Conservation (phyloP, 768 basidiomycete species). For the Phylloporus rhodoxanthus region DNA sequence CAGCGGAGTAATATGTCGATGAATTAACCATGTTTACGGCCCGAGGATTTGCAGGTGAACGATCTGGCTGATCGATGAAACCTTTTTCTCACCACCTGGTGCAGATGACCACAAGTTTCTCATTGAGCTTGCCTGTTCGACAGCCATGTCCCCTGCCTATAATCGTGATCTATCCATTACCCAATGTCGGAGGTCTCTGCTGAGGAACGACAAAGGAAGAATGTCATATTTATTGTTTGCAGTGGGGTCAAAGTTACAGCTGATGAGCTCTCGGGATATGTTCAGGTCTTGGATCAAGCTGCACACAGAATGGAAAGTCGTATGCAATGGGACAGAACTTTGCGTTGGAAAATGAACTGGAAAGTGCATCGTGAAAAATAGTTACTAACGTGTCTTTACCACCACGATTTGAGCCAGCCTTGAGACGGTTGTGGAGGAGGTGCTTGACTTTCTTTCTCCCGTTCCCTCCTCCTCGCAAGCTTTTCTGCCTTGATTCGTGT, state of each 20-base stretch:
- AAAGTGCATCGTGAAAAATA: conserved; percentile 16
- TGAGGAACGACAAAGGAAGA: conserved; percentile 19
- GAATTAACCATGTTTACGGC: conserved; percentile 47
- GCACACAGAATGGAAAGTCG: conserved; percentile 25
- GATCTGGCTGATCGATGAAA: neutral
- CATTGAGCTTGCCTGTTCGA: conserved; percentile 69
- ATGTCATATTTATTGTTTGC: conserved; percentile 18
- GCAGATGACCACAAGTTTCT: conserved; percentile 72
- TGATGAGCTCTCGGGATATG: conserved; percentile 47
- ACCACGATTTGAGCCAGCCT: conserved; percentile 27
- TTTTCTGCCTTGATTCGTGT: conserved; percentile 66
- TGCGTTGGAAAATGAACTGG: conserved; percentile 15
- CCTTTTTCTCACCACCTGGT: neutral
- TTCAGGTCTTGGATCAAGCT: conserved; percentile 34
- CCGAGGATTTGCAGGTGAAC: conserved; percentile 52
- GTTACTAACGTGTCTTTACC: conserved; percentile 7
- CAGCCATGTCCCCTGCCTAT: conserved; percentile 65
- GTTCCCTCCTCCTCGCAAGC: conserved; percentile 38
- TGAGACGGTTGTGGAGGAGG: conserved; percentile 16
- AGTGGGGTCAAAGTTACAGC: conserved; percentile 58
- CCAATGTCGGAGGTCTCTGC: conserved; percentile 17
- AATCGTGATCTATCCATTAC: conserved; percentile 35
- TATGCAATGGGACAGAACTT: conserved; percentile 26
- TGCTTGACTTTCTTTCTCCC: conserved; percentile 35
- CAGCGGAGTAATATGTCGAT: conserved; percentile 39